A percentile compares a stretch with the other conserved stretches of the same genome.
Evolutionary conservation across 495 filamentous ascomycete species (phyloP).

Genomic region (Aspergillus coremiiformis): DNA sequence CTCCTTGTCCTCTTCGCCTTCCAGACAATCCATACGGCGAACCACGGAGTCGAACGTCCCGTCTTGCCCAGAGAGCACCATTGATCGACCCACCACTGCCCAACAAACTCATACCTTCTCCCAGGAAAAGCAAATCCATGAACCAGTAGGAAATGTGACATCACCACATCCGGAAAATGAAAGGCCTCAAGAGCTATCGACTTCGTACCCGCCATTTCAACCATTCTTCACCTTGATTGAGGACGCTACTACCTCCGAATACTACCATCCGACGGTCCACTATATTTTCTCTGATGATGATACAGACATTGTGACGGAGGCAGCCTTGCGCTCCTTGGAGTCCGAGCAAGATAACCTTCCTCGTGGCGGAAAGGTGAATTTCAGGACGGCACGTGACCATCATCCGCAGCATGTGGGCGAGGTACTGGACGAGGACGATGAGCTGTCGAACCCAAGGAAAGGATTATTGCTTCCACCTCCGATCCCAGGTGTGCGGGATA

Average conservation of each 20-base stretch:
- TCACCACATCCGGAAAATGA: slow-evolving; percentile 7
- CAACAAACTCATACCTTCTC: slow-evolving; percentile 12
- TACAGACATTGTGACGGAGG: slow-evolving; percentile 53
- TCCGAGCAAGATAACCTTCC: slow-evolving; percentile 21
- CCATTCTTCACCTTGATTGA: slow-evolving; percentile 51
- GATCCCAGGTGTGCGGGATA: slow-evolving; percentile 34
- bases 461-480: slow-evolving; percentile 31
- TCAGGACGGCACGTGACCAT: slow-evolving; percentile 2
- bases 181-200: slow-evolving; percentile 2
- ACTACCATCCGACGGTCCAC: slow-evolving; percentile 75
- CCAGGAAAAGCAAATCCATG: slow-evolving; percentile 6
- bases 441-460: slow-evolving; percentile 10
- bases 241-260: slow-evolving; percentile 36
- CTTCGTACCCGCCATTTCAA: slow-evolving; percentile 26
- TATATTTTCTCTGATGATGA: slow-evolving; percentile 85
- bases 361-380: slow-evolving; percentile 13
- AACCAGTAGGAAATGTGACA: slow-evolving; percentile 3
- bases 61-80: slow-evolving; percentile 21
- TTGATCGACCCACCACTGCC: slow-evolving; percentile 14
- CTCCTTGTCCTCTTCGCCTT: slow-evolving; percentile 25
- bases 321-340: slow-evolving; percentile 38
- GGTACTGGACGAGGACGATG: slow-evolving; percentile 9
- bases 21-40: slow-evolving; percentile 22
- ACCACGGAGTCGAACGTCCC: slow-evolving; percentile 4
- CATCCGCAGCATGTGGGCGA: slow-evolving; percentile 8